Conservation (phyloP, 2,329 filamentous ascomycete genomes). For the Aspergillus transmontanensis region DNA sequence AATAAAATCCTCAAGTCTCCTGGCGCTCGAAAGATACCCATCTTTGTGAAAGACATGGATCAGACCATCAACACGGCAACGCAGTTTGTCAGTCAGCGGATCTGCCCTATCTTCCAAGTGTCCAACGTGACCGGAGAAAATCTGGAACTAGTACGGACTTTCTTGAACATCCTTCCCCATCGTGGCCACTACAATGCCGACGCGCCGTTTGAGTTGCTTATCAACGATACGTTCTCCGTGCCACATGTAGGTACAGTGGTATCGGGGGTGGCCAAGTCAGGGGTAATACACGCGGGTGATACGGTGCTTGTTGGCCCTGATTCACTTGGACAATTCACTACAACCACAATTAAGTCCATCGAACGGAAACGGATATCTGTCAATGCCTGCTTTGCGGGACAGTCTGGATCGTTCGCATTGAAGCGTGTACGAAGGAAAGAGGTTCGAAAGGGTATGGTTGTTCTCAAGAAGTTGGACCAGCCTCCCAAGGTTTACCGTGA, state of each 20-base stretch:
- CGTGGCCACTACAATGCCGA: constrained; percentile 89
- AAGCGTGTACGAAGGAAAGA: constrained; percentile 87
- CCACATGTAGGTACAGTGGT: constrained; percentile 97
- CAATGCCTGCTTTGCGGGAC: constrained; percentile 83
- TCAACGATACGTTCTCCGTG: constrained; percentile 98
- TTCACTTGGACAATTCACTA: constrained; percentile 83
- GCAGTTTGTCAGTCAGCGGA: constrained; percentile 91
- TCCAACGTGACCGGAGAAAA: constrained; percentile 96
- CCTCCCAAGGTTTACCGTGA: constrained; percentile 73
- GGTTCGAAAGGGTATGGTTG: constrained; percentile 97
- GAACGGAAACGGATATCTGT: constrained; percentile 91
- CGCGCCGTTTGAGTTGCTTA: constrained; percentile 88
- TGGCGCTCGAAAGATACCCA: constrained; percentile 90
- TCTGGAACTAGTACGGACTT: constrained; percentile 85
- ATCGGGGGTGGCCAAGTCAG: constrained; percentile 85
- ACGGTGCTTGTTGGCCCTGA: constrained; percentile 87
- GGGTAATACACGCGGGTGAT: constrained; percentile 88
- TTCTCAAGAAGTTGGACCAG: constrained; percentile 79
- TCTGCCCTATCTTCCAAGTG: constrained; percentile 96
- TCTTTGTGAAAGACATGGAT: constrained; percentile 89
- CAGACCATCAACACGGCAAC: constrained; percentile 94
- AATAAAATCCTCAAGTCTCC: constrained; percentile 92
- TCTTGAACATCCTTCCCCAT: constrained; percentile 92
- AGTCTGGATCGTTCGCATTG: constrained; percentile 88
- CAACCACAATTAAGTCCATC: constrained; percentile 86